These are phyloP conservation scores for Orbilia quercus DNA, from an alignment of 2,329 filamentous ascomycete species.

Conservation along the genomic window DNA sequence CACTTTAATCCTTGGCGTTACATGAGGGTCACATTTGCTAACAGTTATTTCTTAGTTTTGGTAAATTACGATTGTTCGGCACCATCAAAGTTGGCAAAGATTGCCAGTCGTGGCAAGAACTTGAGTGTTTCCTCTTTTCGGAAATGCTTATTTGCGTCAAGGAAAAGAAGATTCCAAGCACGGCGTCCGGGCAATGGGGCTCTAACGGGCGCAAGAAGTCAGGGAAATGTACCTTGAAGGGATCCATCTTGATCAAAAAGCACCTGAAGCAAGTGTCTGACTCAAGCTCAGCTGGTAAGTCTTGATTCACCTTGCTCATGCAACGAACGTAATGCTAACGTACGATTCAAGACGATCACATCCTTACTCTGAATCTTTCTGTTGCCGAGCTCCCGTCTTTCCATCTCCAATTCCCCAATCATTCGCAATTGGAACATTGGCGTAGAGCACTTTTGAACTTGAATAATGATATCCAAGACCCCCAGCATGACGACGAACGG, in stretches of 20 bases:
- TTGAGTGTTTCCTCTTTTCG: slow-evolving; percentile 95
- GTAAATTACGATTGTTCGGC: slow-evolving; percentile 88
- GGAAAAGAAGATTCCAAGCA: slow-evolving; percentile 79
- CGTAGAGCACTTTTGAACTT: slow-evolving; percentile 86
- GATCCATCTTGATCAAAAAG: slow-evolving; percentile 97
- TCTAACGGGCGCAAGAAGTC: slow-evolving; percentile 72
- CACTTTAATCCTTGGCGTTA: slow-evolving; percentile 59
- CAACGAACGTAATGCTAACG: slow-evolving; percentile 36
- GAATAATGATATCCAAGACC: slow-evolving; percentile 74
- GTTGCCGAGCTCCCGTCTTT: slow-evolving; percentile 93
- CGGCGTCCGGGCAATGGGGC: slow-evolving; percentile 71
- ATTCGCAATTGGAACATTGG: slow-evolving; percentile 88
- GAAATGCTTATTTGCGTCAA: slow-evolving; percentile 99
- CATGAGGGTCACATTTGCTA: background rate
- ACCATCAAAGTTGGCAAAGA: slow-evolving; percentile 95
- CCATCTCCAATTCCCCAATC: slow-evolving; percentile 87
- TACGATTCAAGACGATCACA: slow-evolving; percentile 74
- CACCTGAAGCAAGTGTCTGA: slow-evolving; percentile 90
- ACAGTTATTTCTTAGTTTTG: slow-evolving; percentile 74
- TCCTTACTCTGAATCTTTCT: slow-evolving; percentile 88
- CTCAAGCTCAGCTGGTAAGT: slow-evolving; percentile 65
- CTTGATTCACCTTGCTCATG: background rate
- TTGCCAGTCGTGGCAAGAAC: slow-evolving; percentile 93
- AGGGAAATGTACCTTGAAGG: slow-evolving; percentile 88
- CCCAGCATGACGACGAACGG: slow-evolving; percentile 85